Conservation (phyloP, 192 early-diverging fungal species). For the Backusella psychrophila region DNA sequence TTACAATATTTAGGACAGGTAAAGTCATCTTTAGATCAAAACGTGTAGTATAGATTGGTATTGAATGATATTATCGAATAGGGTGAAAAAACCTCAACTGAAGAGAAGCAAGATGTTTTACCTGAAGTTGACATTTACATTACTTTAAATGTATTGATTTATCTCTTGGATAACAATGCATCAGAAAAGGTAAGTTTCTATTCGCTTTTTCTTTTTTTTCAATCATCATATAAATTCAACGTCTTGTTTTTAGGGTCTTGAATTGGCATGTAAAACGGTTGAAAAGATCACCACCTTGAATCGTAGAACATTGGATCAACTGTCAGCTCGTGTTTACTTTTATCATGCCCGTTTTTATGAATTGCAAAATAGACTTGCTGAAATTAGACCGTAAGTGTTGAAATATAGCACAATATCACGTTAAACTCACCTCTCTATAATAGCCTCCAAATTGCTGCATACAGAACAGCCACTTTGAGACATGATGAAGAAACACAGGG, state of each 20-base stretch:
- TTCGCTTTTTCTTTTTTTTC: too few species aligned
- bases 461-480: slow-evolving; percentile 89
- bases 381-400: slow-evolving; percentile 68
- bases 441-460: slow-evolving; percentile 73
- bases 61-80: background rate
- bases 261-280: slow-evolving; percentile 65
- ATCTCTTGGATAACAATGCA: slow-evolving; percentile 76
- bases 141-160: slow-evolving; percentile 76
- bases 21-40: too few species aligned
- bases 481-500: slow-evolving; percentile 92
- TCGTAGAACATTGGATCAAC: slow-evolving; percentile 86
- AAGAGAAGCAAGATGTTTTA: slow-evolving; percentile 24
- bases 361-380: slow-evolving; percentile 63
- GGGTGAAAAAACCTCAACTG: slow-evolving; percentile 2
- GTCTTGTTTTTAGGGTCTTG: slow-evolving; percentile 52
- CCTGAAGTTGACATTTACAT: slow-evolving; percentile 90
- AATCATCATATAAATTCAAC: background rate
- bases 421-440: background rate
- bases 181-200: slow-evolving; percentile 55
- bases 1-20: slow-evolving; percentile 39
- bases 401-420: background rate
- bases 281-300: slow-evolving; percentile 65
- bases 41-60: background rate
- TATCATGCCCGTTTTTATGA: slow-evolving; percentile 94
- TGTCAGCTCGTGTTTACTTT: slow-evolving; percentile 90